Conservation (phyloP, 129 eudicot species). For the Helianthus tuberosus region DNA sequence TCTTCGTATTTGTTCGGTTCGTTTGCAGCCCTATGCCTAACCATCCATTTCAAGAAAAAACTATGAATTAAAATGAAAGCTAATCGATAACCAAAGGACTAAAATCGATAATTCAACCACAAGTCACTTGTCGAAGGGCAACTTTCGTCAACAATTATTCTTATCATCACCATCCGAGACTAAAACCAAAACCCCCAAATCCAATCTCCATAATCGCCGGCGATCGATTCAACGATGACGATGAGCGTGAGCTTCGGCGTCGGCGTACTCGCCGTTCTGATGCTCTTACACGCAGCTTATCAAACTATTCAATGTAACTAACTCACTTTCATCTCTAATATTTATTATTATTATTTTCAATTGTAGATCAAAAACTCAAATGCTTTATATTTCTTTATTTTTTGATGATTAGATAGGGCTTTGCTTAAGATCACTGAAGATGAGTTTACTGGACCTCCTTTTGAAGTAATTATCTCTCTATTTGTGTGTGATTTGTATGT, state of each 20-base stretch:
- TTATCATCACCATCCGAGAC: not conserved
- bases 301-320: constrained; percentile 86
- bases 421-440: constrained; percentile 91
- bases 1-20: too few relatives aligned
- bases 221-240: constrained; percentile 35
- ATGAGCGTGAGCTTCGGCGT: constrained; percentile 63
- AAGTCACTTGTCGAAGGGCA: constrained; percentile 20
- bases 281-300: constrained; percentile 89
- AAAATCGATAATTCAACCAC: not conserved
- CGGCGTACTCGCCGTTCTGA: constrained; percentile 74
- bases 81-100: not conserved
- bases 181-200: constrained; percentile 16
- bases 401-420: constrained; percentile 59
- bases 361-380: not conserved
- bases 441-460: constrained; percentile 82
- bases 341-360: not conserved
- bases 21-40: too few relatives aligned
- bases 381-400: not conserved
- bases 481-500: constrained; percentile 9
- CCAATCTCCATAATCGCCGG: constrained; percentile 44
- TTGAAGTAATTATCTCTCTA: constrained; percentile 42
- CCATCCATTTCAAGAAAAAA: not conserved
- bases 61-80: not conserved
- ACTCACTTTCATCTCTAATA: not conserved
- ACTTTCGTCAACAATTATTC: not conserved